phyloP scores from a whole-genome alignment of 129 eudicot species.

The Arctium minus region DNA sequence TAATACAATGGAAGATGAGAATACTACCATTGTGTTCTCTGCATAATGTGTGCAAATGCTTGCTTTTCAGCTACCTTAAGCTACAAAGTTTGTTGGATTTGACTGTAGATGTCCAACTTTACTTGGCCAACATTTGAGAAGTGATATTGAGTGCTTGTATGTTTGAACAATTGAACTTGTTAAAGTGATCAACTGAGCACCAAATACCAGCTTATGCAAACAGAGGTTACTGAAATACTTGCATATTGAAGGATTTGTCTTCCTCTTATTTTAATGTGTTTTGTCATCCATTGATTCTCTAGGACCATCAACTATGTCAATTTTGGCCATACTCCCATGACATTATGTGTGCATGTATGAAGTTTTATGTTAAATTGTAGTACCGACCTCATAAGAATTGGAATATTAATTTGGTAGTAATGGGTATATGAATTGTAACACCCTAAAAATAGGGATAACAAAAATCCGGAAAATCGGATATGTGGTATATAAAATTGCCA shows the following conservation, averaged over 20 bases:
- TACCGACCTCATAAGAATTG: neutral
- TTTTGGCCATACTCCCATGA: neutral
- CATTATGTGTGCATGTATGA: neutral
- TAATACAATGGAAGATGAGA: neutral
- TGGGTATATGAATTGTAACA: neutral
- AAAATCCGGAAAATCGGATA: too few relatives aligned
- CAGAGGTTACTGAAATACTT: neutral
- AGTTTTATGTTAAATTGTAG: neutral
- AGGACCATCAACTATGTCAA: neutral
- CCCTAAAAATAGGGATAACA: too few relatives aligned
- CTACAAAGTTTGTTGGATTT: neutral
- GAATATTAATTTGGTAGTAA: neutral
- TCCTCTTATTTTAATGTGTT: neutral
- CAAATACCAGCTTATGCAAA: neutral
- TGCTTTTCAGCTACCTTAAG: neutral
- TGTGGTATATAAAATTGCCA: too few relatives aligned
- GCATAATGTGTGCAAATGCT: neutral
- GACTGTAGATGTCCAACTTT: neutral
- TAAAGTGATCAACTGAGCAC: neutral
- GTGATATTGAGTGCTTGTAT: neutral
- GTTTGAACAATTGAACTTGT: neutral
- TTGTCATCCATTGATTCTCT: neutral
- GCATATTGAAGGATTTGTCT: neutral
- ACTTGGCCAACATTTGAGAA: too few relatives aligned
- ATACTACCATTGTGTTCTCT: neutral